Conservation (phyloP, 2,329 filamentous ascomycete genomes). For the Cladosporium austrohemisphaericum region DNA sequence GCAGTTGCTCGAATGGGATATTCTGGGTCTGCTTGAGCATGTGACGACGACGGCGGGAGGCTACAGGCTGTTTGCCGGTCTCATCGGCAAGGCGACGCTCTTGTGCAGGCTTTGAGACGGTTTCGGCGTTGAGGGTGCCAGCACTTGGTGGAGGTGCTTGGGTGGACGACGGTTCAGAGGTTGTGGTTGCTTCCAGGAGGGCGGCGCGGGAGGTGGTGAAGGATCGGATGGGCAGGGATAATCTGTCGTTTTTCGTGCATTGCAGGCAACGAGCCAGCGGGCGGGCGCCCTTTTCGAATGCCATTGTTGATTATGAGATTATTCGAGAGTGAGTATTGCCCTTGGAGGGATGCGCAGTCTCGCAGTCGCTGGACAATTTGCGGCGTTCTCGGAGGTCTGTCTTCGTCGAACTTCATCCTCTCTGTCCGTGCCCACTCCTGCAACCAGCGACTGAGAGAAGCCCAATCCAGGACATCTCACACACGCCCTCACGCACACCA, state of each 20-base stretch:
- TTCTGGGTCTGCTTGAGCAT: slow-evolving; percentile 47
- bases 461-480: slow-evolving; percentile 3
- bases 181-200: slow-evolving; percentile 36
- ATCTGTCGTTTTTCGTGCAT: slow-evolving; percentile 27
- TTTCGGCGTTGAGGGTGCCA: slow-evolving; percentile 57
- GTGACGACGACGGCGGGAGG: slow-evolving; percentile 75
- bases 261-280: slow-evolving; percentile 28
- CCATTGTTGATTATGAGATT: background rate
- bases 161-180: slow-evolving; percentile 2
- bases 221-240: slow-evolving; percentile 37
- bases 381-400: slow-evolving; percentile 3
- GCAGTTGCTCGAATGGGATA: slow-evolving; percentile 86
- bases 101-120: slow-evolving; percentile 44
- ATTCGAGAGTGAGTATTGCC: too few species aligned
- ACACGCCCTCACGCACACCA: slow-evolving; percentile 17
- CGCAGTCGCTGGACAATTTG: slow-evolving; percentile 2
- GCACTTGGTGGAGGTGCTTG: slow-evolving; percentile 1
- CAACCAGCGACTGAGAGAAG: background rate
- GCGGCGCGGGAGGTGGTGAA: slow-evolving; percentile 47
- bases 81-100: slow-evolving; percentile 10
- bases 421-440: slow-evolving; percentile 13
- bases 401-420: background rate
- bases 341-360: too few species aligned
- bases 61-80: slow-evolving; percentile 65
- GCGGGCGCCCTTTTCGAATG: slow-evolving; percentile 27